A percentile compares a stretch with the other conserved stretches of the same genome.
These are phyloP conservation scores for Alternaria sp. DNA, from an alignment of 2,329 filamentous ascomycete genomes.

Conservation along the genomic window DNA sequence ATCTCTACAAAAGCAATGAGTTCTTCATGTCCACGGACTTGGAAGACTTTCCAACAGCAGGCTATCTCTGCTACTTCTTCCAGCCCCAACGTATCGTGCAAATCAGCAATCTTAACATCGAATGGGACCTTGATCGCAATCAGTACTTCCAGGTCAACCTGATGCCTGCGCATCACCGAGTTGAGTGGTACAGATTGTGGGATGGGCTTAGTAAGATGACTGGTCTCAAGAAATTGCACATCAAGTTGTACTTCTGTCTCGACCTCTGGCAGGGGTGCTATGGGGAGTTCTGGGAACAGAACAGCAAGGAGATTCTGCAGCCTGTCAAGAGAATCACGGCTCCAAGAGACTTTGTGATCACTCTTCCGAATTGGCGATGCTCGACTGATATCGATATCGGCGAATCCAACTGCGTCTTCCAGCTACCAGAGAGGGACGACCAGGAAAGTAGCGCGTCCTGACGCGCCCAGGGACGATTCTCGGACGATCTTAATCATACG, in stretches of 20 bases:
- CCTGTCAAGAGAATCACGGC: slow-evolving; percentile 20
- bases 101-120: slow-evolving; percentile 20
- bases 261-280: slow-evolving; percentile 8
- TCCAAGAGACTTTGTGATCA: slow-evolving; percentile 20
- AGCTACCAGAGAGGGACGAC: slow-evolving; percentile 4
- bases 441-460: not conserved
- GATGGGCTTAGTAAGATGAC: slow-evolving; percentile 16
- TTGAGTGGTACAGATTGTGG: slow-evolving; percentile 26
- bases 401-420: slow-evolving; percentile 12
- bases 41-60: slow-evolving; percentile 17
- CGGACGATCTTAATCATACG: not conserved
- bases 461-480: not conserved
- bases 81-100: slow-evolving; percentile 25
- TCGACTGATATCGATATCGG: slow-evolving; percentile 16
- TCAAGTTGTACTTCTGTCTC: slow-evolving; percentile 14
- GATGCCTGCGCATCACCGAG: not conserved
- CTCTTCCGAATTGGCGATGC: slow-evolving; percentile 22
- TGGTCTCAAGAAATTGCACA: slow-evolving; percentile 23
- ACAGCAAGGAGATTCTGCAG: slow-evolving; percentile 15
- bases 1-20: slow-evolving; percentile 25
- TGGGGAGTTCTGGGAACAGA: slow-evolving; percentile 18
- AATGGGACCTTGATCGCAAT: slow-evolving; percentile 22
- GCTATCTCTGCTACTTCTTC: slow-evolving; percentile 26
- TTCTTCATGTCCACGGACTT: slow-evolving; percentile 22
- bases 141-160: slow-evolving; percentile 8